Conservation (phyloP, 2,329 filamentous ascomycete species). For the Diaporthe helianthi region DNA sequence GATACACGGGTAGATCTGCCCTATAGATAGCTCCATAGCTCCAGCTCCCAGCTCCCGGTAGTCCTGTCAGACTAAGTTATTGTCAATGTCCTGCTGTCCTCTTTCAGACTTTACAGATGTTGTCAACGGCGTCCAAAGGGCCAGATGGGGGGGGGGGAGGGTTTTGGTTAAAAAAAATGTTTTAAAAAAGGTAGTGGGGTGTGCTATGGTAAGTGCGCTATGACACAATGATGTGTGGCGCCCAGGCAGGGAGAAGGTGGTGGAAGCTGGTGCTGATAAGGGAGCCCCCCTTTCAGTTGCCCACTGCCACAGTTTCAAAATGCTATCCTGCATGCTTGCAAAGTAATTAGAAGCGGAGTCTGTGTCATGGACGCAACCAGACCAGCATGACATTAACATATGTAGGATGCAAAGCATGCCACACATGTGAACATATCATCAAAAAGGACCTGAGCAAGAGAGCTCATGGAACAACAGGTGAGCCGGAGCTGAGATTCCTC, state of each 20-base stretch:
- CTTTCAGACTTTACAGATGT: background rate
- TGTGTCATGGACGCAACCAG: background rate
- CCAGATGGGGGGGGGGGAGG: too few species aligned
- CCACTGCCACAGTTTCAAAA: slow-evolving; percentile 19
- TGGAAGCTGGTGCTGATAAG: slow-evolving; percentile 10
- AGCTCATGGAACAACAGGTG: background rate
- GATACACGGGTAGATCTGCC: background rate
- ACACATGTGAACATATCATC: background rate
- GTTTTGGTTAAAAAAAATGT: too few species aligned
- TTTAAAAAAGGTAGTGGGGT: background rate
- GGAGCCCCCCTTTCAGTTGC: slow-evolving; percentile 4
- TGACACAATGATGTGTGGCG: slow-evolving; percentile 21
- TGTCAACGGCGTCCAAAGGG: slow-evolving; percentile 4
- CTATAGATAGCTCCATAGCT: background rate
- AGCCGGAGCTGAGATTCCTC: background rate
- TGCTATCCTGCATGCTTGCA: slow-evolving; percentile 13
- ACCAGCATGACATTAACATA: background rate
- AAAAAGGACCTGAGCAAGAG: background rate
- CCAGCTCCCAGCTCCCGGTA: background rate
- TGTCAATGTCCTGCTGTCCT: background rate
- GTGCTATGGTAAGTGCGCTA: background rate
- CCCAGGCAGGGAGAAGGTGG: slow-evolving; percentile 18
- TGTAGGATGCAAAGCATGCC: background rate
- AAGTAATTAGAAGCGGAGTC: slow-evolving; percentile 7
- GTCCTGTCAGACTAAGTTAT: background rate